Evolutionary conservation across 352 stramenopile species (phyloP).

Genomic region (Aphanomyces astaci): DNA sequence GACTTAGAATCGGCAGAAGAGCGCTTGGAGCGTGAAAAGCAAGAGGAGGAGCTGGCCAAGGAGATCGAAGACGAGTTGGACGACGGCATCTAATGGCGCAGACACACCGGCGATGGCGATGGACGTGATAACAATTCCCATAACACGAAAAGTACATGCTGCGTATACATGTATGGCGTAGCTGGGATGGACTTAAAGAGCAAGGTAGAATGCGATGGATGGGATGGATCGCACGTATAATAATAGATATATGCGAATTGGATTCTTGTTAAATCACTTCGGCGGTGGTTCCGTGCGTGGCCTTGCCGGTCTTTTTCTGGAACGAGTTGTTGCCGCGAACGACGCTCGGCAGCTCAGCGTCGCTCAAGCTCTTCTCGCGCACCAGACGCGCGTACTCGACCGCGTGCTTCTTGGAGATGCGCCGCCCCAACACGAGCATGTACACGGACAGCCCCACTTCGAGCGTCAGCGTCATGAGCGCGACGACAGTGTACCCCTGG

Average conservation of each 20-base stretch:
- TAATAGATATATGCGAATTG: too few relatives aligned
- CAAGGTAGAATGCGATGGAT: too few relatives aligned
- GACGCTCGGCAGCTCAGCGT: conserved; percentile 5
- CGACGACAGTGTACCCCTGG: conserved; percentile 17
- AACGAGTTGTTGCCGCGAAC: not conserved
- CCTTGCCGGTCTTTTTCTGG: not conserved
- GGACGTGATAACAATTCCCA: too few relatives aligned
- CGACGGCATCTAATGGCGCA: conserved; percentile 55
- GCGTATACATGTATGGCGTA: too few relatives aligned
- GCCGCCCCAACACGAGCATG: conserved; percentile 4
- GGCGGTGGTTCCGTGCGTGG: not conserved
- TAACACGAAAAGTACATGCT: too few relatives aligned
- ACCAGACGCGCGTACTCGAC: conserved; percentile 11
- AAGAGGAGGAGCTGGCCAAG: conserved; percentile 92
- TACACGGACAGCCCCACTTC: conserved; percentile 14
- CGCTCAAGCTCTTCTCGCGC: conserved; percentile 18
- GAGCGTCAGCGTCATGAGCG: conserved; percentile 16
- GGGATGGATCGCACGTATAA: too few relatives aligned
- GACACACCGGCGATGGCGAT: not conserved
- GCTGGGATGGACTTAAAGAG: too few relatives aligned
- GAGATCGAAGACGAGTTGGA: conserved; percentile 97
- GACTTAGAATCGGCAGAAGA: conserved; percentile 90
- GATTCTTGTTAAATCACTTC: not conserved
- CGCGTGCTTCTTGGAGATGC: conserved; percentile 15
- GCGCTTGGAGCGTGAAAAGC: conserved; percentile 87